Evolutionary conservation across 352 stramenopile species (phyloP), one percentile per base, ranked within the genome.

Genomic region (Phytophthora quininea): DNA sequence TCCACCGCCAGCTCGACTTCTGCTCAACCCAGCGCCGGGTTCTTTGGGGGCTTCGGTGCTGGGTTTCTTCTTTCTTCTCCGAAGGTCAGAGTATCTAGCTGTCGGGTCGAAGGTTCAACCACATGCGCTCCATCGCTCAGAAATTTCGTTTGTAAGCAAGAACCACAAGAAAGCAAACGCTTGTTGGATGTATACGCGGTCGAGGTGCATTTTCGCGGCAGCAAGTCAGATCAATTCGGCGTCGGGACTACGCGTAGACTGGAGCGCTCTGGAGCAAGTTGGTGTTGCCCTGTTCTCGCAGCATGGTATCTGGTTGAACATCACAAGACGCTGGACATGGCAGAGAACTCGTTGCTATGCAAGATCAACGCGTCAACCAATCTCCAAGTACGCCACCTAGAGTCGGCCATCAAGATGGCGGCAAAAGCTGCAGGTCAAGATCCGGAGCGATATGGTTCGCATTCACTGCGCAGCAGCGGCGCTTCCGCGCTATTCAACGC

Each of bases 1-100:
- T 74, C 12, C 64, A 73, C 14, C 0, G 24, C 0, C 10, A 14
- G 0, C 63, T 59, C 54, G 15, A 74, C 32, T 65, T 81, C 47
- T 6, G 11, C 1, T 14, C 2, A 3, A 1, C 53, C 42, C 62
- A 70, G 31, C 52, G 74, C 63, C 65, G 65, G 54, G 65, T 75
- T 59, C 40, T 72, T 8, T 76, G 60, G 63, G 69, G 62, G 73
- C 57, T 75, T 52, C 62, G 56, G 52, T 75, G 35, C 42, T 75
- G 67, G 61, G 46, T 29, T 68, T 71, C 40, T 67, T 65, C 52
- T 67, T 64, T 67, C 45, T 24, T 24, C 47, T 68, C 1, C n/a
- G 62, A 37, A 12, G 67, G 19, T 60, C 52, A 1, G 67, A 75
- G 29, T 75, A 65, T 59, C 37, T 71, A 47, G 67, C 52, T 2